phyloP scores from a whole-genome alignment of 192 early-diverging fungal genomes.

The Gigaspora rosea region DNA sequence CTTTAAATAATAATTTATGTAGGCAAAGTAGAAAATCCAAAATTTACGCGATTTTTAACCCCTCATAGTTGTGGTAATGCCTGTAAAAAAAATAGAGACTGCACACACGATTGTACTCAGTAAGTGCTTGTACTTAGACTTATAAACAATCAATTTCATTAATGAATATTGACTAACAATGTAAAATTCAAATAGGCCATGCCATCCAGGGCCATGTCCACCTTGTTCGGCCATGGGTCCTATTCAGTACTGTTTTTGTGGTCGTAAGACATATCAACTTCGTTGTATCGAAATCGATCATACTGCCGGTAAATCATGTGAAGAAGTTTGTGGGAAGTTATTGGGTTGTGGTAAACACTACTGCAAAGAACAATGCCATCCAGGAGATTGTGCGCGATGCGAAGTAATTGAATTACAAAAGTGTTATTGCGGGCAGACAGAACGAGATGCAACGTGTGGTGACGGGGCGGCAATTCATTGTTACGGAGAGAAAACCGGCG shows the following conservation, averaged over 20 bases:
- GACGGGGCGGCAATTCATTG: constrained; percentile 46
- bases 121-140: constrained; percentile 35
- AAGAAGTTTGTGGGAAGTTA: constrained; percentile 63
- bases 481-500: constrained; percentile 32
- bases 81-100: constrained; percentile 66
- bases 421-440: constrained; percentile 72
- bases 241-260: constrained; percentile 81
- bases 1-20: neutral
- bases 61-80: constrained; percentile 87
- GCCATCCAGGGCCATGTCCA: constrained; percentile 94
- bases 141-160: neutral
- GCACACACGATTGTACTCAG: constrained; percentile 78
- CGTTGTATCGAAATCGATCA: constrained; percentile 78
- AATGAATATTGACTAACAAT: neutral
- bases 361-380: constrained; percentile 68
- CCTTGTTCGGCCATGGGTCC: constrained; percentile 84
- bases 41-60: constrained; percentile 58
- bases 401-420: constrained; percentile 50
- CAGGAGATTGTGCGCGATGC: constrained; percentile 70
- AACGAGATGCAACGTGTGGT: constrained; percentile 60
- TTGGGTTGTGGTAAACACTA: constrained; percentile 73
- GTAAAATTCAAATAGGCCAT: constrained; percentile 50
- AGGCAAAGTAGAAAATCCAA: constrained; percentile 68
- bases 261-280: constrained; percentile 62
- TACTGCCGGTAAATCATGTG: constrained; percentile 68